Evolutionary conservation across 176 grass and related monocot genomes (phyloP), one percentile per base, ranked within the genome.

Genomic region (Stipa capillata): DNA sequence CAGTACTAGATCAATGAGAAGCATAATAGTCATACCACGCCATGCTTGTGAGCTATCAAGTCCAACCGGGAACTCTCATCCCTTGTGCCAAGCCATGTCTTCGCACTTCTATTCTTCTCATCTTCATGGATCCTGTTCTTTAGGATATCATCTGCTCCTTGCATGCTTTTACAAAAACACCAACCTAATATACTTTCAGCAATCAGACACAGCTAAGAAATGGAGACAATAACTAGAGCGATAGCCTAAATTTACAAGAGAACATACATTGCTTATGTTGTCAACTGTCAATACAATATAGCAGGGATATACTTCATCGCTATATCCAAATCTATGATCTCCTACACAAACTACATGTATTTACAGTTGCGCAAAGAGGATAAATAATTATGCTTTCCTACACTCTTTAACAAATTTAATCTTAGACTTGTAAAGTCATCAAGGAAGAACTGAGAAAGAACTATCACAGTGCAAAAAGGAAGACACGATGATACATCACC

Each of bases 141-240:
- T 36, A 95, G 79, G 28, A 99, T 91, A 93, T 99, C 88, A 99
- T 99, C 49, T 99, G 92, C 34, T 99, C 96, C 86, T 93, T 95
- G 96, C 96, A 99, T 45, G 78, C 79, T 91, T 95, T 99, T 27
- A 95, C 88, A 74, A 99, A 99, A 83, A 91, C 71, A 76, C 83
- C 80, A 85, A 99, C 88, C 92, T 95, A 61, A 72, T 6, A 89
- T 28, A 80, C n/a, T 54, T 76, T 44, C 47, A 76, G 12, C 51
- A 77, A 76, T 87, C 39, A 91, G 44, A 80, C 17, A n/a, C n/a
- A 58, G 23, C 31, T 76, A 54, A 10, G 8, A 80, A 41, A 61
- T 32, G 63, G 42, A 48, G 51, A 76, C 53, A 3, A 72, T 16
- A 75, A 42, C 20, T 25, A 34, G 29, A 45, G 8, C 40, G 45